phyloP scores from a whole-genome alignment of 305 asterid genomes.

The Fraxinus dipetala region DNA sequence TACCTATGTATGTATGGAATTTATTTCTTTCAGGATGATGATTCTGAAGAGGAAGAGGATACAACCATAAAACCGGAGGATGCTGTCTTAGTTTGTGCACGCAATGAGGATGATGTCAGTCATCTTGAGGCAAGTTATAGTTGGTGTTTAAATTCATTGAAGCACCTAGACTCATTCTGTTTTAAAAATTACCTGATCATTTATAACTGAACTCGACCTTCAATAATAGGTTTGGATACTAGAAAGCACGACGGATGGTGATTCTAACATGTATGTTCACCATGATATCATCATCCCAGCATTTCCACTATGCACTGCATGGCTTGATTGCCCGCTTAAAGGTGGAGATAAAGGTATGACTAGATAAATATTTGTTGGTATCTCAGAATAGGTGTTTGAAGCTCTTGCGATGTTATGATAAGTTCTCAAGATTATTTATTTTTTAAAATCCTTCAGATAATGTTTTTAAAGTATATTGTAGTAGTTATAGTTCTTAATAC shows the following conservation, averaged over 20 bases:
- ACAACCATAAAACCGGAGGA: constrained; percentile 73
- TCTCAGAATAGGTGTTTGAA: neutral
- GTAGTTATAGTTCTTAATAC: neutral
- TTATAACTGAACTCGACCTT: constrained; percentile 17
- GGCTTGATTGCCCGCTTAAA: constrained; percentile 87
- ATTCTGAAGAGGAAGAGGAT: constrained; percentile 86
- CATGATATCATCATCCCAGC: constrained; percentile 84
- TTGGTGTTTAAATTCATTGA: constrained; percentile 10
- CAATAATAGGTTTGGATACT: constrained; percentile 67
- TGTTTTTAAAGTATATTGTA: neutral
- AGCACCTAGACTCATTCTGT: neutral
- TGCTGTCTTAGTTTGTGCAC: constrained; percentile 72
- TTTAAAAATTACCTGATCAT: neutral
- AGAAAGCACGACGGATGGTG: constrained; percentile 53
- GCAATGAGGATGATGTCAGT: constrained; percentile 87
- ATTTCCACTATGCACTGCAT: constrained; percentile 85
- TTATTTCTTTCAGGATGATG: constrained; percentile 55
- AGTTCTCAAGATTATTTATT: neutral
- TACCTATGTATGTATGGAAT: neutral
- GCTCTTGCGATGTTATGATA: neutral
- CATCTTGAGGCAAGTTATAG: constrained; percentile 74
- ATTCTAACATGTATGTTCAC: constrained; percentile 70
- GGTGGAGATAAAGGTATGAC: constrained; percentile 73
- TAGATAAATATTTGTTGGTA: neutral
- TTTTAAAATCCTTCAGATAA: neutral